These are phyloP conservation scores for Fusarium staphyleae DNA, from an alignment of 2,329 filamentous ascomycete genomes.

Conservation along the genomic window DNA sequence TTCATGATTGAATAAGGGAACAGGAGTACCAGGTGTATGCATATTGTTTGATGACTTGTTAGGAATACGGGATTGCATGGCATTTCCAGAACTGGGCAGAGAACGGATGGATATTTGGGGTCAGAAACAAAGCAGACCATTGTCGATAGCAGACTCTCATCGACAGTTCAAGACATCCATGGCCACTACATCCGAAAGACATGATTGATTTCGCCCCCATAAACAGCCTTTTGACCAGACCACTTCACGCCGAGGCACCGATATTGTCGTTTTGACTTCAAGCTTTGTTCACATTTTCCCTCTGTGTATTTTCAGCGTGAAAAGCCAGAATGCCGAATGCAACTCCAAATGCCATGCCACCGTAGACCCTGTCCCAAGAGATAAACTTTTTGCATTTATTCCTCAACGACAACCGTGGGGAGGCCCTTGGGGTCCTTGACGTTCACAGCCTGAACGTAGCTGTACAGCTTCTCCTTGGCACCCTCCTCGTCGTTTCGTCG, in stretches of 20 bases:
- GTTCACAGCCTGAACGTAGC: conserved; percentile 99
- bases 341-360: conserved; percentile 57
- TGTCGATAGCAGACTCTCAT: conserved; percentile 40
- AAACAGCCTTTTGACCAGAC: conserved; percentile 31
- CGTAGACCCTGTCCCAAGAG: conserved; percentile 52
- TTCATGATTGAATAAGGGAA: conserved; percentile 46
- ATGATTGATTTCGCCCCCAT: conserved; percentile 35
- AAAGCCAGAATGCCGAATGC: conserved; percentile 56
- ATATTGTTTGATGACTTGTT: conserved; percentile 44
- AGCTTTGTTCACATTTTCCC: conserved; percentile 48
- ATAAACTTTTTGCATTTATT: conserved; percentile 58
- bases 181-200: conserved; percentile 32
- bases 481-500: conserved; percentile 99
- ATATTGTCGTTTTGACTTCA: conserved; percentile 39
- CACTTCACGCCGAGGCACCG: conserved; percentile 42
- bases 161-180: conserved; percentile 37
- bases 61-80: conserved; percentile 46
- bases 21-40: conserved; percentile 51
- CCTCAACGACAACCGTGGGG: conserved; percentile 85
- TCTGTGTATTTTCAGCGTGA: conserved; percentile 50
- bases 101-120: conserved; percentile 30
- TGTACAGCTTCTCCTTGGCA: conserved; percentile 99
- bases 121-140: conserved; percentile 37
- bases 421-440: conserved; percentile 99
- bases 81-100: conserved; percentile 34